A percentile compares a stretch with the other conserved stretches of the same genome.
These are phyloP conservation scores for Gaeumannomyces sp. DNA, from an alignment of 2,329 filamentous ascomycete species.

Conservation along the genomic window DNA sequence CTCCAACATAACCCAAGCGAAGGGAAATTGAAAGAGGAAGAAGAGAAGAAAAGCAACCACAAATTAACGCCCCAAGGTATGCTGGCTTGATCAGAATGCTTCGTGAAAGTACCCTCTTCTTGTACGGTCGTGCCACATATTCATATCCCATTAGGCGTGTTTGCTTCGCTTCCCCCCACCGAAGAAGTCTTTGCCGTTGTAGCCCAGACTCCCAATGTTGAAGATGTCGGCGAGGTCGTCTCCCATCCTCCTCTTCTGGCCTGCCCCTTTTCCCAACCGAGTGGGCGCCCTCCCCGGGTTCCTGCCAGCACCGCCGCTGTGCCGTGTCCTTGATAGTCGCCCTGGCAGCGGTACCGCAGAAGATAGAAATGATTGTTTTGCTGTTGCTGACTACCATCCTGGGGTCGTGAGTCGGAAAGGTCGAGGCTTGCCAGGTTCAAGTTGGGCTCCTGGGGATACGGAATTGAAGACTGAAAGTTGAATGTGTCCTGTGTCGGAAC, in stretches of 20 bases:
- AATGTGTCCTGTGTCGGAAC: conserved; percentile 57
- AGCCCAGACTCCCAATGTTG: conserved; percentile 57
- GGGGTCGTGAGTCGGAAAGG: conserved; percentile 45
- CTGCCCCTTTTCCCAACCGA: conserved; percentile 56
- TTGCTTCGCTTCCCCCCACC: conserved; percentile 45
- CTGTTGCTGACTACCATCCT: conserved; percentile 27
- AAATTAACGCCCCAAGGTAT: conserved; percentile 7
- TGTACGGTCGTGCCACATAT: conserved; percentile 4
- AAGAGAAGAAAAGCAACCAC: conserved; percentile 1
- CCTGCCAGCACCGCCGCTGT: conserved; percentile 17
- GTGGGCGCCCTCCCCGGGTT: conserved; percentile 22
- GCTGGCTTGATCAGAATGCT: conserved; percentile 4
- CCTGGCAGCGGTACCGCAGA: conserved; percentile 13
- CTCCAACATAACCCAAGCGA: conserved; percentile 10
- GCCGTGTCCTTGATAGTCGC: conserved; percentile 14
- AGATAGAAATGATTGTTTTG: conserved; percentile 12
- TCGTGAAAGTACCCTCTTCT: neutral
- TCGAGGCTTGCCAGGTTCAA: conserved; percentile 56
- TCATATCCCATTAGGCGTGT: conserved; percentile 30
- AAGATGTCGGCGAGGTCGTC: conserved; percentile 67
- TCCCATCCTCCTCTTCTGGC: conserved; percentile 63
- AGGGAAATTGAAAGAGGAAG: neutral
- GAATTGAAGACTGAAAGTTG: conserved; percentile 61
- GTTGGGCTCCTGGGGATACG: conserved; percentile 52
- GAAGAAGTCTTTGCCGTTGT: conserved; percentile 50